A percentile compares a stretch with the other conserved stretches of the same genome.
Conservation (phyloP, 768 basidiomycete genomes). For the Aureoboletus auriporus region DNA sequence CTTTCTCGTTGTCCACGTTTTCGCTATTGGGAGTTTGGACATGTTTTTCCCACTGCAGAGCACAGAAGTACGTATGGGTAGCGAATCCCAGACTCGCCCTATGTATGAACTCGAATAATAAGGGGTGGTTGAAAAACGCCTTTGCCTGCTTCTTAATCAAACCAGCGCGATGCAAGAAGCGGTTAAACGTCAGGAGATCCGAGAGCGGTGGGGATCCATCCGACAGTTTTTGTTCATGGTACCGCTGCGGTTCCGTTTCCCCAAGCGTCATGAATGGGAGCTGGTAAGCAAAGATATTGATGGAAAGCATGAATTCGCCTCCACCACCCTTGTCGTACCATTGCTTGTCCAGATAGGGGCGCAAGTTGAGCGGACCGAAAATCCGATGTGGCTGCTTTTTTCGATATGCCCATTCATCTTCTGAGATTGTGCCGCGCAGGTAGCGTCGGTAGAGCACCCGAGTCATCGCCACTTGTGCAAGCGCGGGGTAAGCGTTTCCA, state of each 20-base stretch:
- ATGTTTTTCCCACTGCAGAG: constrained; percentile 23
- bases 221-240: background rate
- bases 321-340: constrained; percentile 47
- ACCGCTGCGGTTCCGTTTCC: background rate
- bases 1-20: background rate
- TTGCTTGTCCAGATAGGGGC: constrained; percentile 43
- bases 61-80: background rate
- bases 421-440: constrained; percentile 43
- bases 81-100: constrained; percentile 7
- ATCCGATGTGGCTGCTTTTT: constrained; percentile 46
- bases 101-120: constrained; percentile 41
- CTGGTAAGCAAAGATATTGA: constrained; percentile 40
- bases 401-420: constrained; percentile 51
- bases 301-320: constrained; percentile 38
- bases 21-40: background rate
- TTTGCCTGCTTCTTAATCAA: constrained; percentile 35
- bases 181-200: constrained; percentile 40
- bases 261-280: constrained; percentile 49
- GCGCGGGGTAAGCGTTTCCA: constrained; percentile 44
- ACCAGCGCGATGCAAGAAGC: constrained; percentile 44
- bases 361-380: constrained; percentile 47
- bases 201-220: constrained; percentile 35
- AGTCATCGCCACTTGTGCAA: constrained; percentile 52
- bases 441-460: constrained; percentile 47
- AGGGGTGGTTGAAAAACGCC: constrained; percentile 36